These are phyloP conservation scores for Populus simonii DNA, from an alignment of 345 rosid genomes.

Conservation along the genomic window DNA sequence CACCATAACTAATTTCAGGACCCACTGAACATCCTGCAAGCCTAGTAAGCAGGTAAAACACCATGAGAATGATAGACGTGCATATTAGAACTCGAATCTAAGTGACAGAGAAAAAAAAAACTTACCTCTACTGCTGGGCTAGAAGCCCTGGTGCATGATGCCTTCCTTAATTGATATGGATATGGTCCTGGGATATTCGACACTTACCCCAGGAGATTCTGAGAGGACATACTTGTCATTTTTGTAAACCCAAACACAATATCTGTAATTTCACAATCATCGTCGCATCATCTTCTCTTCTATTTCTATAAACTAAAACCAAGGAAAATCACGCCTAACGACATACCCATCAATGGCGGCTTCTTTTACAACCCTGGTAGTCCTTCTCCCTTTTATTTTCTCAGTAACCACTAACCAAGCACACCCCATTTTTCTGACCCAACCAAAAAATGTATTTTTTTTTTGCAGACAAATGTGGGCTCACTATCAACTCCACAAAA, in stretches of 20 bases:
- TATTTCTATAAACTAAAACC: neutral
- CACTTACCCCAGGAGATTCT: neutral
- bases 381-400: neutral
- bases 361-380: constrained; percentile 50
- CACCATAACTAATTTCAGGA: no score
- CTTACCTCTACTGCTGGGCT: no score
- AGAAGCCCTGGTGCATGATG: no score
- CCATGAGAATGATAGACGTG: no score
- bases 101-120: no score
- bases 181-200: neutral
- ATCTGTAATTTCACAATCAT: neutral
- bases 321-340: neutral
- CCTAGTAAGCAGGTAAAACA: no score
- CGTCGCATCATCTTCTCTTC: neutral
- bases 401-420: neutral
- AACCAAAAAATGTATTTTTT: neutral
- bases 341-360: constrained; percentile 49
- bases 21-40: no score
- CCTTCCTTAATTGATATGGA: no score
- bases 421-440: neutral
- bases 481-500: constrained; percentile 41
- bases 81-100: no score
- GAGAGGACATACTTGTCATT: neutral
- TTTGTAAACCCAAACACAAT: neutral
- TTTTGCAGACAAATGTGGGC: constrained; percentile 54